A percentile compares a stretch with the other conserved stretches of the same genome.
Evolutionary conservation across 371 early-diverging fungal species (phyloP).

Genomic region (Entomophthora muscae): DNA sequence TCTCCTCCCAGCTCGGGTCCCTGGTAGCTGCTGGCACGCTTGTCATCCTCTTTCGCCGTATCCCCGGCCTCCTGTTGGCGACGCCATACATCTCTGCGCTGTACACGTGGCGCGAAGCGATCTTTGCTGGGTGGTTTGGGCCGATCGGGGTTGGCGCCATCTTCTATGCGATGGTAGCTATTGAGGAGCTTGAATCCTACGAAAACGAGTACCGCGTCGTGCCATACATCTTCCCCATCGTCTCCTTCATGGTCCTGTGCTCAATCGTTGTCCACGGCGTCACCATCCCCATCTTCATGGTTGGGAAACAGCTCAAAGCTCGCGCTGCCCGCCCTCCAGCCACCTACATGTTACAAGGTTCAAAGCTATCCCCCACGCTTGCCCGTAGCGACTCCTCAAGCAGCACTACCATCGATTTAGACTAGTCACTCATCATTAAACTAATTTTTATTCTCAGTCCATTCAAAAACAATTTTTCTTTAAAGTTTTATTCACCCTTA

Average conservation of each 20-base stretch:
- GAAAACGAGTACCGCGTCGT: constrained; percentile 14
- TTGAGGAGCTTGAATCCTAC: constrained; percentile 17
- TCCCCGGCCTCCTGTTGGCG: constrained; percentile 52
- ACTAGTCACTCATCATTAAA: no score
- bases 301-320: constrained; percentile 17
- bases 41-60: constrained; percentile 65
- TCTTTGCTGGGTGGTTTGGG: constrained; percentile 94
- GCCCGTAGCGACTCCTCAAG: no score
- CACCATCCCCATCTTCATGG: constrained; percentile 53
- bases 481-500: no score
- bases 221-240: constrained; percentile 31
- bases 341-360: no score
- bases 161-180: constrained; percentile 46
- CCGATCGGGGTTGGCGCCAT: constrained; percentile 89
- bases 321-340: background rate
- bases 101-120: constrained; percentile 51
- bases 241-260: constrained; percentile 50
- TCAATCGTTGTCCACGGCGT: constrained; percentile 67
- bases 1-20: constrained; percentile 42
- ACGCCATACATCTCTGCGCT: constrained; percentile 52
- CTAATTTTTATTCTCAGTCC: no score
- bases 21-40: constrained; percentile 44
- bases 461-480: no score
- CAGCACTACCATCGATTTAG: no score
- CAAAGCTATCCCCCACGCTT: no score